Base-by-base conservation (phyloP, 2,329 filamentous ascomycete genomes). In the Fusarium equiseti region DNA sequence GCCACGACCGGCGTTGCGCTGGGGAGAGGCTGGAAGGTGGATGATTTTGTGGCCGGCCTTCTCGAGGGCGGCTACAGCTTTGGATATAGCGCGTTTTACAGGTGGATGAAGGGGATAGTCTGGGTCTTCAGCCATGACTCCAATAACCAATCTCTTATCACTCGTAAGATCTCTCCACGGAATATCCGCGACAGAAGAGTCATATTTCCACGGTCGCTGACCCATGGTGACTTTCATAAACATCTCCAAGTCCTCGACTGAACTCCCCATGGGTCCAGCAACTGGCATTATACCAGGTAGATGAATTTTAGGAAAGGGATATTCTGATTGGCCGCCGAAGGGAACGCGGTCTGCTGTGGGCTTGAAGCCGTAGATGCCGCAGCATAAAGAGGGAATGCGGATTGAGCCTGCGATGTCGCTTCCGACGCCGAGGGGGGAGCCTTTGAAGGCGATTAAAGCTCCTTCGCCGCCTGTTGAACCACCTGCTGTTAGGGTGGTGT, bases 311-410 rank as follows among this genome's bases (percentile, higher is more conserved):
- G 70, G 72, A 3, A 72, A 75, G 0, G 73, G 73, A 12, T 75
- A 75, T 6, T 73, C 48, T 3, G 66, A 50, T 22, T 76, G 63
- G 0, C 73, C 73, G 1, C 56, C 58, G 6, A 64, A 75, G 0
- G 89, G 87, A 54, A 90, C 88, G 4, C 89, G 83, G 16, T 87
- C 87, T 49, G 85, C 83, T 0, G 86, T 89, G 0, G 88, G 86
- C 6, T 84, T 83, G 22, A 89, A 82, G 4, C 86, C 86, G 69
- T 85, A 89, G 50, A 87, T 84, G 5, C 87, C 87, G 4, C 85
- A 87, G 66, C 85, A 88, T 1, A 86, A 81, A 3, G 87, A 86
- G 0, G 81, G 81, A 9, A 82, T 81, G 8, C 88, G 84, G 18
- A 90, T 76, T 11, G 84, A 87, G 4, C 88, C 88, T 1, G 73